Evolutionary conservation across 441 rosid species (phyloP).

Genomic region (Caryocar brasiliense): DNA sequence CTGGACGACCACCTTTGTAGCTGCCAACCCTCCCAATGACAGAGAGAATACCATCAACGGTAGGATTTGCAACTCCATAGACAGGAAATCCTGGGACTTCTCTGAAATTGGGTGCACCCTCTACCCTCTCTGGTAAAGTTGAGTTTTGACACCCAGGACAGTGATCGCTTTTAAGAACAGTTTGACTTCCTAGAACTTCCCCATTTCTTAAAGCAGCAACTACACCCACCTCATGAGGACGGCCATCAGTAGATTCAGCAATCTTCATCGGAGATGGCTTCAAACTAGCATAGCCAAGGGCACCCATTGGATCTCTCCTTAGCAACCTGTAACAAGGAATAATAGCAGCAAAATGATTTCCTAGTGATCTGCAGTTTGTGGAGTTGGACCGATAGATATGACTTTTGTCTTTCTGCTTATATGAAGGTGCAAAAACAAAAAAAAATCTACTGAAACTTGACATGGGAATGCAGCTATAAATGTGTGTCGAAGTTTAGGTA

Average conservation of each 20-base stretch:
- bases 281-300: conserved; percentile 72
- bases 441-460: no score
- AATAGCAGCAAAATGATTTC: conserved; percentile 10
- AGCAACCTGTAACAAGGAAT: conserved; percentile 55
- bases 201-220: conserved; percentile 94
- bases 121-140: conserved; percentile 83
- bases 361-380: background rate
- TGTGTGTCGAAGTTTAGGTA: no score
- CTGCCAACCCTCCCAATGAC: conserved; percentile 82
- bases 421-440: no score
- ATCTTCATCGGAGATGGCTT: conserved; percentile 73
- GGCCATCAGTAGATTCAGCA: conserved; percentile 80
- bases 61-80: conserved; percentile 98
- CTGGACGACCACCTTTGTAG: conserved; percentile 64
- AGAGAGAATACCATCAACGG: conserved; percentile 85
- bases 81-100: conserved; percentile 97
- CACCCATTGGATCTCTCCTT: conserved; percentile 99
- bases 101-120: conserved; percentile 98
- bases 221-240: conserved; percentile 84
- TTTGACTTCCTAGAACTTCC: conserved; percentile 94
- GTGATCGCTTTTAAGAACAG: conserved; percentile 96
- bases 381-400: background rate
- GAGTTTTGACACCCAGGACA: conserved; percentile 90
- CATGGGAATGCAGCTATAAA: no score
- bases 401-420: background rate